A percentile compares a stretch with the other conserved stretches of the same genome.
Evolutionary conservation across 441 rosid species (phyloP).

Genomic region (Adansonia madagascariensis): DNA sequence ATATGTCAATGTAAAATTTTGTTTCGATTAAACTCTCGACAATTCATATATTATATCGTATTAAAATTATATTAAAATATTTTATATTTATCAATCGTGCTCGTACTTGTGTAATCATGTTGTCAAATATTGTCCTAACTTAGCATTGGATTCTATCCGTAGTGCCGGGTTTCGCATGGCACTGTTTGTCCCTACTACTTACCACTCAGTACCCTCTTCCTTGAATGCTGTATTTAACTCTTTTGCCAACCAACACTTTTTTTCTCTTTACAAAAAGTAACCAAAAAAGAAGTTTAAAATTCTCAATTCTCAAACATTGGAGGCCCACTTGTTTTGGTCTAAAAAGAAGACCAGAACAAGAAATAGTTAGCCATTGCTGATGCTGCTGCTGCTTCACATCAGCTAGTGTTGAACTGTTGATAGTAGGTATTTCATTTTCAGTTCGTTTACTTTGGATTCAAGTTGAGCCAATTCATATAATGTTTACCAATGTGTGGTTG

Average conservation of each 20-base stretch:
- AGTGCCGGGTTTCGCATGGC: background rate
- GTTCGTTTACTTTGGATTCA: background rate
- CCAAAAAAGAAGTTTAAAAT: background rate
- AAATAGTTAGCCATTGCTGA: too few species aligned
- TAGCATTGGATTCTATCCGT: constrained; percentile 10
- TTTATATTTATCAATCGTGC: too few species aligned
- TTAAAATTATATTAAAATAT: too few species aligned
- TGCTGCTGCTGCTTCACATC: background rate
- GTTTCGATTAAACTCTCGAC: too few species aligned
- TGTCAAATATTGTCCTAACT: background rate
- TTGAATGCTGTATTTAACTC: constrained; percentile 20
- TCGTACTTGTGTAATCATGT: background rate
- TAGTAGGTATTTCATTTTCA: background rate
- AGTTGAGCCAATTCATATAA: background rate
- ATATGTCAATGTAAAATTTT: too few species aligned
- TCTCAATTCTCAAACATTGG: background rate
- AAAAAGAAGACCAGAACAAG: background rate
- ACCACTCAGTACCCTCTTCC: background rate
- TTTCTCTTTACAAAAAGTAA: background rate
- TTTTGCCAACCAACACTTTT: constrained; percentile 24
- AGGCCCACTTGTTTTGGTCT: constrained; percentile 5
- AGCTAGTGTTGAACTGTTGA: background rate
- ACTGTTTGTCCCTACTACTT: background rate
- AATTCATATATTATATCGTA: background rate
- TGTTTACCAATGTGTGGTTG: background rate